Base-by-base conservation (phyloP, 768 basidiomycete species). In the Pleurotus giganteus region DNA sequence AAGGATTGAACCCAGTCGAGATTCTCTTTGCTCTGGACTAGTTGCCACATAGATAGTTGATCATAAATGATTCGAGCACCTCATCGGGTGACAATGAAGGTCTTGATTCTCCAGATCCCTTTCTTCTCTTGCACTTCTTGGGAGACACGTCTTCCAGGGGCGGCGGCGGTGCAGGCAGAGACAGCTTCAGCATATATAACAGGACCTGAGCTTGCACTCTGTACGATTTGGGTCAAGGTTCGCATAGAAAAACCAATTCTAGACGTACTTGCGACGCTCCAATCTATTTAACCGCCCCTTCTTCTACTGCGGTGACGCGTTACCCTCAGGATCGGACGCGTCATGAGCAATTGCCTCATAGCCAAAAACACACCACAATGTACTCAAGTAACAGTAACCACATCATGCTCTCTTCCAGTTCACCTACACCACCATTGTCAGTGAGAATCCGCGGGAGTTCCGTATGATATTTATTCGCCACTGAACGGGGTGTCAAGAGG, bases 41-140 rank as follows among this genome's bases (percentile, higher is more conserved):
- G 78, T 62, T 91, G 90, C 88, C 88, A 89, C 70, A 79, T 83
- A 3, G 85, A 87, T 5, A 92, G 67, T 85, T 88, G 68, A 91
- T 89, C 85, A 90, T 89, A 67, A 86, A 84, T 1, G 74, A 72
- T 64, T 91, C 88, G 1, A 90, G 67, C 23, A 77, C 74, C n/a
- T 83, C 85, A 47, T 81, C 79, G 1, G 53, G 64, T 49, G 59
- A 65, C 54, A 61, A 60, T 26, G 53, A 58, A n/a, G 59, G 52
- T 4, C 50, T 55, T 36, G 70, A 54, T 45, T 57, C 58, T 1
- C 57, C 55, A n/a, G 49, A 12, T 28, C 65, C 63, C 62, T 69
- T 44, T 15, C 57, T 27, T 13, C 61, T 57, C 61, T 74, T 76
- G 39, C 69, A 54, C 55, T 69, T 60, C 57, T 65, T 68, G 2